phyloP scores from a whole-genome alignment of 1,284 basidiomycete genomes.

The Anthracocystis setariae region DNA sequence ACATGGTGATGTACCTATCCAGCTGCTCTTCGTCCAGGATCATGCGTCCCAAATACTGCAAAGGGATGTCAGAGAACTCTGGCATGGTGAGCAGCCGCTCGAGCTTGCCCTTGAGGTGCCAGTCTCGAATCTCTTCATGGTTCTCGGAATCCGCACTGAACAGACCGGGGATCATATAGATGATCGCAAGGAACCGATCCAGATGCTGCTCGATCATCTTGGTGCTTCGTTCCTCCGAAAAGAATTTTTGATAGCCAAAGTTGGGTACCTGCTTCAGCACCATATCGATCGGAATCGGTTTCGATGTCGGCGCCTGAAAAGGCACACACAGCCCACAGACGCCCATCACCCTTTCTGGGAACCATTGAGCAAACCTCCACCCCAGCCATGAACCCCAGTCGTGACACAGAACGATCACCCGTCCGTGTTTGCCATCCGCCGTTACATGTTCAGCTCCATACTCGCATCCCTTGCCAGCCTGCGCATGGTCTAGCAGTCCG shows the following conservation, averaged over 20 bases:
- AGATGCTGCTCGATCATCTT: constrained; percentile 55
- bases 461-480: constrained; percentile 34
- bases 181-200: constrained; percentile 51
- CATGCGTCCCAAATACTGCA: constrained; percentile 28
- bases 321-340: constrained; percentile 54
- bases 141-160: constrained; percentile 41
- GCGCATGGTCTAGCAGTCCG: constrained; percentile 52
- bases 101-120: constrained; percentile 48
- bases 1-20: constrained; percentile 33
- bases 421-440: constrained; percentile 36
- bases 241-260: constrained; percentile 61
- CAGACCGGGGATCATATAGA: constrained; percentile 50
- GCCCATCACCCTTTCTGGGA: constrained; percentile 50
- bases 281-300: constrained; percentile 35
- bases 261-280: constrained; percentile 43
- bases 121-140: constrained; percentile 38
- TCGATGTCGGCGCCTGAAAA: constrained; percentile 43
- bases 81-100: constrained; percentile 50
- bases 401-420: constrained; percentile 55
- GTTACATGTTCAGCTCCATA: constrained; percentile 40
- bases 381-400: constrained; percentile 60
- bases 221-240: constrained; percentile 49
- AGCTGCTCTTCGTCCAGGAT: constrained; percentile 39
- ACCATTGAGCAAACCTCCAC: constrained; percentile 54
- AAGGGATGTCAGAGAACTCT: constrained; percentile 41